Conservation (phyloP, 2,329 filamentous ascomycete genomes). For the Amauroascus niger region DNA sequence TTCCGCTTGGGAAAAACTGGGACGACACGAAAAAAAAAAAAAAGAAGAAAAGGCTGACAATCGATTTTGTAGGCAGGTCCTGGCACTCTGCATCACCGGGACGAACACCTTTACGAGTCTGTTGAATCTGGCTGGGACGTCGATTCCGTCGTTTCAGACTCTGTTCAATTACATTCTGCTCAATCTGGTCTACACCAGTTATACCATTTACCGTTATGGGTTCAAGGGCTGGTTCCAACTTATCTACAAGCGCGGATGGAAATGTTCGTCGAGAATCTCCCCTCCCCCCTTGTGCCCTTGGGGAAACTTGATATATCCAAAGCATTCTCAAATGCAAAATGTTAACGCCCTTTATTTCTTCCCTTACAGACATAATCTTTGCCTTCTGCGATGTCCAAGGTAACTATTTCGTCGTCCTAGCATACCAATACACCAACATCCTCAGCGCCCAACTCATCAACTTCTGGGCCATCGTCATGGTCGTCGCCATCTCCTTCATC, state of each 20-base stretch:
- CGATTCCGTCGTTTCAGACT: slow-evolving; percentile 89
- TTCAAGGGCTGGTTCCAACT: slow-evolving; percentile 58
- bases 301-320: not conserved
- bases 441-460: slow-evolving; percentile 91
- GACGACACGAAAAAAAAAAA: too few species aligned
- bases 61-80: slow-evolving; percentile 58
- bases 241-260: slow-evolving; percentile 68
- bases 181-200: slow-evolving; percentile 67
- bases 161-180: slow-evolving; percentile 90
- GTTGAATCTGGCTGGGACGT: slow-evolving; percentile 57
- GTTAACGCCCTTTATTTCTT: too few species aligned
- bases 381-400: slow-evolving; percentile 90
- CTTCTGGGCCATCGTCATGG: slow-evolving; percentile 95
- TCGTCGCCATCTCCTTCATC: slow-evolving; percentile 73
- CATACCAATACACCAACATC: slow-evolving; percentile 86
- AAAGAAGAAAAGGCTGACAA: too few species aligned
- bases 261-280: slow-evolving; percentile 43
- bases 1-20: too few species aligned
- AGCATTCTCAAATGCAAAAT: too few species aligned
- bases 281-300: not conserved
- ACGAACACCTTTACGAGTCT: slow-evolving; percentile 86
- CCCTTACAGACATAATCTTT: slow-evolving; percentile 67
- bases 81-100: slow-evolving; percentile 80
- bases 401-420: slow-evolving; percentile 95
- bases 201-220: slow-evolving; percentile 72